Evolutionary conservation across 2,329 filamentous ascomycete genomes (phyloP), one percentile per base, ranked within the genome.

Genomic region (Colletotrichum chrysophilum): DNA sequence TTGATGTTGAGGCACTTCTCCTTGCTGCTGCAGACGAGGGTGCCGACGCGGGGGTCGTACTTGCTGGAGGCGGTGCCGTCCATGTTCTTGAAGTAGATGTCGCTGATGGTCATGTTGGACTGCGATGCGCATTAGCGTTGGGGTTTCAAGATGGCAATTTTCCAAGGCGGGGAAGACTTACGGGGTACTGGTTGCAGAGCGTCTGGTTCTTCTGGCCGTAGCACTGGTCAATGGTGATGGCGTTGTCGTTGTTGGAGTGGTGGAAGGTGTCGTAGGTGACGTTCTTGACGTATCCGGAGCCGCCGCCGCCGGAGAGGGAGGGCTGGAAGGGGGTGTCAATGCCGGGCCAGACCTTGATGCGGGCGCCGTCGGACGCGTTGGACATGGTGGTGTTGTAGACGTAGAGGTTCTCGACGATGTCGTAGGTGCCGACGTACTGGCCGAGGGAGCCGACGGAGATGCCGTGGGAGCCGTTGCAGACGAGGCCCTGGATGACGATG

Each of bases 281-380:
- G 81, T 94, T 94, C 73, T 87, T 87, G 62, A 94, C 93, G 52
- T 86, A 85, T 30, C 93, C 74, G 0, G 76, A 70, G 21, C 92
- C 92, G 21, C 92, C 93, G n/a, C 93, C 92, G 8, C 93, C 93
- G 79, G 92, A 90, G 0, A 76, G 71, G 18, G 66, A 62, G 12
- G 93, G 87, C 71, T 92, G 90, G 21, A 88, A 90, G 21, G 7
- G 80, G 38, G 76, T 74, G 43, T 76, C 58, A 55, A 77, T 74
- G 3, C 91, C 91, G 0, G 93, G 92, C 93, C 93, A 95, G 71
- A 94, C 93, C 83, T 95, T 95, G 85, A 95, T 94, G 75, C 93
- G 91, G 0, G 93, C 93, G 34, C 91, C 93, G 77, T 94, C 91
- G 69, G 89, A 86, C 4, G 90, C 89, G 78, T 93, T 91, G 69